phyloP scores from a whole-genome alignment of 2,329 filamentous ascomycete genomes.

The Aulographum hederae region DNA sequence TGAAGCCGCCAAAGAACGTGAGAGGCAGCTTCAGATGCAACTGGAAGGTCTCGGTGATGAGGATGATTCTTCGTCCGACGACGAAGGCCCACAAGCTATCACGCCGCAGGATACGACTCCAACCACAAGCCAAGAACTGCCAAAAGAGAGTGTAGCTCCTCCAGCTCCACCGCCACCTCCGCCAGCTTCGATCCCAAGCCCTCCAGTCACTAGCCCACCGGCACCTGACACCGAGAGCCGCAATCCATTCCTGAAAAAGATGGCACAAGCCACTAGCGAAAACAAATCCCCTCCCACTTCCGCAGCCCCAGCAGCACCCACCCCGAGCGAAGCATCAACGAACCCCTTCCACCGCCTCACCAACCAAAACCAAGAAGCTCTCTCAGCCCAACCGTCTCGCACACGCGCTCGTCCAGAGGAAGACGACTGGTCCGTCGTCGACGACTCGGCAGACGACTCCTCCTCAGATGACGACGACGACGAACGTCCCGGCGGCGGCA shows the following conservation, averaged over 20 bases:
- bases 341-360: slow-evolving; percentile 91
- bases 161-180: slow-evolving; percentile 17
- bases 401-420: slow-evolving; percentile 28
- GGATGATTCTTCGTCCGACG: slow-evolving; percentile 61
- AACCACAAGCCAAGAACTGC: slow-evolving; percentile 36
- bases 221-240: slow-evolving; percentile 57
- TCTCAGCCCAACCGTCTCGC: slow-evolving; percentile 26
- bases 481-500: slow-evolving; percentile 60
- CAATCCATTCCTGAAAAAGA: slow-evolving; percentile 88
- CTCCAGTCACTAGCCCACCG: slow-evolving; percentile 27
- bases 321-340: slow-evolving; percentile 47
- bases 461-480: slow-evolving; percentile 52
- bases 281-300: slow-evolving; percentile 19
- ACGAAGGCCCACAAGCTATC: slow-evolving; percentile 58
- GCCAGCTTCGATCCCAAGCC: slow-evolving; percentile 18
- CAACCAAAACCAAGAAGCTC: slow-evolving; percentile 35
- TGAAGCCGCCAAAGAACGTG: slow-evolving; percentile 75
- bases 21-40: slow-evolving; percentile 79
- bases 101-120: slow-evolving; percentile 42
- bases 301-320: slow-evolving; percentile 19
- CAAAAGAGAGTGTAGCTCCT: slow-evolving; percentile 28
- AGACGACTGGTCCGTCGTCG: slow-evolving; percentile 69
- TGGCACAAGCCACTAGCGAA: slow-evolving; percentile 46
- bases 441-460: slow-evolving; percentile 60
- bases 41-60: slow-evolving; percentile 66